Conservation (phyloP, 2,329 filamentous ascomycete genomes). For the Tolypocladium inflatum region DNA sequence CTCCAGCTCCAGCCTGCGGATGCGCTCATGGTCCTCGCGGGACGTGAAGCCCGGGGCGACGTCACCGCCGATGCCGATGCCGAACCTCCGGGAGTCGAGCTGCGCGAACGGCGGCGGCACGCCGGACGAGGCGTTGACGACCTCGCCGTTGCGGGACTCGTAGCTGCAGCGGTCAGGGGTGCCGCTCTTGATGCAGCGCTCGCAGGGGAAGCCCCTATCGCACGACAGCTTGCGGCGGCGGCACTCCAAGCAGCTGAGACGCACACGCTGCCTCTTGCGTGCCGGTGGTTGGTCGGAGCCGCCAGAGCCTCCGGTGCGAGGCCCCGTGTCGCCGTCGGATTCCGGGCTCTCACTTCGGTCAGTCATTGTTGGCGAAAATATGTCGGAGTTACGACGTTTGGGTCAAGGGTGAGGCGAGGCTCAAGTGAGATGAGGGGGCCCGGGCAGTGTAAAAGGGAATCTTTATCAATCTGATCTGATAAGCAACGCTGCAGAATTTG, state of each 20-base stretch:
- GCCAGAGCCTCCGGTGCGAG: constrained; percentile 12
- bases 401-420: constrained; percentile 4
- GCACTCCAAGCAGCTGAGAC: constrained; percentile 51
- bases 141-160: constrained; percentile 44
- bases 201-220: constrained; percentile 51
- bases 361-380: constrained; percentile 8
- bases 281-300: constrained; percentile 27
- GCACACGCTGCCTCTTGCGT: constrained; percentile 49
- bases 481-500: constrained; percentile 17
- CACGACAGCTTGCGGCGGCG: constrained; percentile 52
- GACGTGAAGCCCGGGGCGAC: constrained; percentile 17
- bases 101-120: constrained; percentile 32
- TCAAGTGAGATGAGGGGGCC: constrained; percentile 9
- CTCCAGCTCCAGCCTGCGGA: constrained; percentile 49
- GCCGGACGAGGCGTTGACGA: constrained; percentile 37
- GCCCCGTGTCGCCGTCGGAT: constrained; percentile 21
- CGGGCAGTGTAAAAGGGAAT: constrained; percentile 17
- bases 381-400: constrained; percentile 26
- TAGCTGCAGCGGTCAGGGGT: constrained; percentile 51
- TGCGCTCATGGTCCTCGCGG: constrained; percentile 44
- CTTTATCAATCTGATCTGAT: constrained; percentile 34
- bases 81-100: constrained; percentile 29
- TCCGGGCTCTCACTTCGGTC: constrained; percentile 30
- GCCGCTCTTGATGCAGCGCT: constrained; percentile 52
- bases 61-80: constrained; percentile 22